A percentile compares a stretch with the other conserved stretches of the same genome.
These are phyloP conservation scores for Colletotrichum sp. DNA, from an alignment of 2,329 filamentous ascomycete genomes.

Conservation along the genomic window DNA sequence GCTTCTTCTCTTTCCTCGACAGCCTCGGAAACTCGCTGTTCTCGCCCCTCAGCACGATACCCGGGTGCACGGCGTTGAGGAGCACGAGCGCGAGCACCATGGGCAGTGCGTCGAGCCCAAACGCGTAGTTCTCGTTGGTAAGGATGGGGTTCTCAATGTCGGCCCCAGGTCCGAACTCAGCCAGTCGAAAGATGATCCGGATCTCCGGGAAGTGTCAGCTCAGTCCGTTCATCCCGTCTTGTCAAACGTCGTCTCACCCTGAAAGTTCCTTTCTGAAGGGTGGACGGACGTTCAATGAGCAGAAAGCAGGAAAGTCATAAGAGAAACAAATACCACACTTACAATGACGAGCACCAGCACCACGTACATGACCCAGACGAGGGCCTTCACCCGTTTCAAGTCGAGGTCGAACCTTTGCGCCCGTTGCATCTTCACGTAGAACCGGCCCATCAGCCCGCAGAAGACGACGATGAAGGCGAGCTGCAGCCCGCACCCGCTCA, in stretches of 20 bases:
- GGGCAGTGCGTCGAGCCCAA: conserved; percentile 56
- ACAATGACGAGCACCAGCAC: conserved; percentile 41
- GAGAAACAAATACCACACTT: conserved; percentile 17
- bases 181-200: conserved; percentile 65
- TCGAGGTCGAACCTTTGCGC: conserved; percentile 24
- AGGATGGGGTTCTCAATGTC: conserved; percentile 48
- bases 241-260: not conserved
- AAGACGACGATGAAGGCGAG: conserved; percentile 43
- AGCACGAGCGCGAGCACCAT: conserved; percentile 54
- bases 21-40: conserved; percentile 49
- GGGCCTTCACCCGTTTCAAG: conserved; percentile 34
- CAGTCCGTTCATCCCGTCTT: conserved; percentile 10
- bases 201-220: conserved; percentile 35
- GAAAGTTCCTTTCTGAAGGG: not conserved
- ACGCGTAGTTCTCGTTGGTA: conserved; percentile 57
- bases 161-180: conserved; percentile 57
- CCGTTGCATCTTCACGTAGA: conserved; percentile 34
- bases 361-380: conserved; percentile 37
- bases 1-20: conserved; percentile 49
- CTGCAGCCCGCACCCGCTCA: conserved; percentile 41
- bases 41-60: conserved; percentile 48
- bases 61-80: conserved; percentile 53
- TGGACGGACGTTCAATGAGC: not conserved
- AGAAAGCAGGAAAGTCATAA: not conserved
- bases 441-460: conserved; percentile 35